A percentile compares a stretch with the other conserved stretches of the same genome.
Conservation (phyloP, 768 basidiomycete genomes). For the Boletus patriciae region DNA sequence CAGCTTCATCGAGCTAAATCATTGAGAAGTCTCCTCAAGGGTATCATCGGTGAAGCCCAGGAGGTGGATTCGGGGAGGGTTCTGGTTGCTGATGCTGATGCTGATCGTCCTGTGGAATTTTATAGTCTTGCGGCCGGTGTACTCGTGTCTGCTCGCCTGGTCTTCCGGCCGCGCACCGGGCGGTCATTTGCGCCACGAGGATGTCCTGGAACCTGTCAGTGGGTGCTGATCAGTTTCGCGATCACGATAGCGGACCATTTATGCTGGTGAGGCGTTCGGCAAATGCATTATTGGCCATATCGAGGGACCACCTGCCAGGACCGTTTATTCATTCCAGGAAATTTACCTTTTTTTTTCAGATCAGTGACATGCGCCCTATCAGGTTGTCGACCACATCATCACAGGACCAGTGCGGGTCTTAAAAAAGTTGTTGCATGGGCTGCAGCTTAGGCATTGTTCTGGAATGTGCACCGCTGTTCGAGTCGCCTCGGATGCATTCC, state of each 20-base stretch:
- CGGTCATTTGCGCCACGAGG: constrained; percentile 24
- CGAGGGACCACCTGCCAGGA: constrained; percentile 22
- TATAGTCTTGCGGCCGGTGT: constrained; percentile 24
- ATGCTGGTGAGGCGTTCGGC: constrained; percentile 26
- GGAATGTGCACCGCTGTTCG: constrained; percentile 4
- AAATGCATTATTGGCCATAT: constrained; percentile 28
- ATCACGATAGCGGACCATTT: constrained; percentile 26
- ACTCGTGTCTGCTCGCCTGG: constrained; percentile 17
- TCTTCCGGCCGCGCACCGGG: constrained; percentile 8
- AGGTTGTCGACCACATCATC: constrained; percentile 11
- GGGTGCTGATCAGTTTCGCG: constrained; percentile 26
- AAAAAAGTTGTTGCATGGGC: constrained; percentile 10
- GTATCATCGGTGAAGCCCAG: background rate
- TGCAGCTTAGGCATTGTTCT: constrained; percentile 10
- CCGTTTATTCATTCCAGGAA: constrained; percentile 27
- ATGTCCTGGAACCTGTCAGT: constrained; percentile 16
- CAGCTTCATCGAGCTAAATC: background rate
- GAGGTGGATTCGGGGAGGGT: constrained; percentile 11
- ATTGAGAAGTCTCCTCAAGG: background rate
- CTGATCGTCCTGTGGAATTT: constrained; percentile 21
- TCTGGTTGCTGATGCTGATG: constrained; percentile 13
- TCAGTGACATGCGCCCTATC: constrained; percentile 18
- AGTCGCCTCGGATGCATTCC: constrained; percentile 6
- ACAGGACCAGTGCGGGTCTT: constrained; percentile 3
- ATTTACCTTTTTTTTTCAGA: constrained; percentile 21